Evolutionary conservation across 2,329 filamentous ascomycete genomes (phyloP).

Genomic region (Cadophora luteo-olivacea): DNA sequence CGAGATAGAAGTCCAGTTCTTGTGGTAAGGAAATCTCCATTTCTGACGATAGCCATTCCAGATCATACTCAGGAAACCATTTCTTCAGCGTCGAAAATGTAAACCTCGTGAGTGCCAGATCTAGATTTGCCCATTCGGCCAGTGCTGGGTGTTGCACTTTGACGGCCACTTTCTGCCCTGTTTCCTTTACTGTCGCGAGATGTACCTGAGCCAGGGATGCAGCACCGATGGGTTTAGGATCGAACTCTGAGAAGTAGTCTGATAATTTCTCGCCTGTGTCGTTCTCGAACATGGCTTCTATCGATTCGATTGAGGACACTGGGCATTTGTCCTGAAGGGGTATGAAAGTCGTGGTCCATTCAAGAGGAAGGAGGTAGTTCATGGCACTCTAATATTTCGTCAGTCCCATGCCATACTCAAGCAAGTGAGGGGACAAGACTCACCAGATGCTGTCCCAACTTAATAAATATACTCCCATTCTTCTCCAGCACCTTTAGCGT

Average conservation of each 20-base stretch:
- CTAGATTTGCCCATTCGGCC: conserved; percentile 88
- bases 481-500: conserved; percentile 88
- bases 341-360: conserved; percentile 96
- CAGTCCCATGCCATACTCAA: conserved; percentile 29
- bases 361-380: conserved; percentile 87
- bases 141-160: conserved; percentile 94
- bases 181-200: conserved; percentile 80
- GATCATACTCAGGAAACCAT: conserved; percentile 97
- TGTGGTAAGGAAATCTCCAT: conserved; percentile 91
- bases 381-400: conserved; percentile 72
- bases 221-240: conserved; percentile 81
- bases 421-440: conserved; percentile 25
- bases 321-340: conserved; percentile 96
- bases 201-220: conserved; percentile 96
- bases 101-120: conserved; percentile 84
- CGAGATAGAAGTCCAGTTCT: conserved; percentile 87
- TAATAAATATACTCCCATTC: conserved; percentile 98
- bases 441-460: conserved; percentile 91
- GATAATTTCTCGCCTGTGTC: conserved; percentile 83
- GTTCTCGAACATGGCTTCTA: conserved; percentile 82
- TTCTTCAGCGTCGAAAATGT: conserved; percentile 89
- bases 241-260: conserved; percentile 88
- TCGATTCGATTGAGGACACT: conserved; percentile 85
- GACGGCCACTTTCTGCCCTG: conserved; percentile 87
- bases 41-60: conserved; percentile 93